These are phyloP conservation scores for Cyberlindnera bimundalis DNA, from an alignment of 805 yeast genomes.

Conservation along the genomic window DNA sequence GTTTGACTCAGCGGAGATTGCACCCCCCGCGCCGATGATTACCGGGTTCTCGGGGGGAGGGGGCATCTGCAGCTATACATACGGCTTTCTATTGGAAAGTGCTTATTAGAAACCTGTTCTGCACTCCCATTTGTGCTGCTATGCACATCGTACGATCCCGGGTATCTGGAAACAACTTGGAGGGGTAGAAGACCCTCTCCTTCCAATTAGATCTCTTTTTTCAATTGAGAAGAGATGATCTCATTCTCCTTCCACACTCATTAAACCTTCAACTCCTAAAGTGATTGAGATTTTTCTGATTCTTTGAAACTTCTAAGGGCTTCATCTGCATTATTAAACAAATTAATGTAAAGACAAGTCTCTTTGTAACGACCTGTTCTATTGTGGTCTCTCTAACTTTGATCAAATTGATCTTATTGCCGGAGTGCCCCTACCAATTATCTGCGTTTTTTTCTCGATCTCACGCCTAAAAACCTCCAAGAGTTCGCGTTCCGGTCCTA, in stretches of 20 bases:
- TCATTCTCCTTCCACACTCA: constrained; percentile 47
- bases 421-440: constrained; percentile 41
- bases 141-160: constrained; percentile 26
- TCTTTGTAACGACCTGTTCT: constrained; percentile 47
- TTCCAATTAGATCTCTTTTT: constrained; percentile 36
- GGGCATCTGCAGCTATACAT: no score
- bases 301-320: constrained; percentile 35
- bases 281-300: constrained; percentile 41
- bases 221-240: constrained; percentile 26
- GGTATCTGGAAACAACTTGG: constrained; percentile 36
- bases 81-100: no score
- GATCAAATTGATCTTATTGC: no score
- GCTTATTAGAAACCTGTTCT: no score
- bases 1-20: constrained; percentile 1
- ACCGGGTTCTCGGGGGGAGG: no score
- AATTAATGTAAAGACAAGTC: constrained; percentile 39
- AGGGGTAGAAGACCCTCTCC: constrained; percentile 38
- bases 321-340: constrained; percentile 39
- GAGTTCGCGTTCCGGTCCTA: constrained; percentile 36
- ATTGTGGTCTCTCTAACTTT: constrained; percentile 54
- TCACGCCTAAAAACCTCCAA: no score
- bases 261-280: constrained; percentile 51
- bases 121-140: constrained; percentile 12
- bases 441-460: constrained; percentile 39
- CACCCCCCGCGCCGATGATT: no score